phyloP scores from a whole-genome alignment of 108 stramenopile genomes.

The Thalassiosira profunda region DNA sequence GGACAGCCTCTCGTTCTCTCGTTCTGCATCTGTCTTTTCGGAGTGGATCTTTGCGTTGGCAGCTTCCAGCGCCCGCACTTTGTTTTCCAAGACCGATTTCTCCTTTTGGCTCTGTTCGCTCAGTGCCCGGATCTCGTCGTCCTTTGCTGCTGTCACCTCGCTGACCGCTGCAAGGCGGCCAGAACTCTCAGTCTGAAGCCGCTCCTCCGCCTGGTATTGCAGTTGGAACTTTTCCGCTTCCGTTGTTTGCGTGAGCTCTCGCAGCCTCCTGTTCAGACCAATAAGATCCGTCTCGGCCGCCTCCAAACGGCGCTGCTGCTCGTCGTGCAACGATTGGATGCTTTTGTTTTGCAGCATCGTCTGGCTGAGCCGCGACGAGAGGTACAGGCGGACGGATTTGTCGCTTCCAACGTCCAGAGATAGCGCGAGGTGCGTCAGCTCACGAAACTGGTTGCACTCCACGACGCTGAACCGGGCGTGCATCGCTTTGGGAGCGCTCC shows the following conservation, averaged over 20 bases:
- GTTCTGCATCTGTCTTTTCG: slow-evolving; percentile 23
- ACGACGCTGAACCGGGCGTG: slow-evolving; percentile 55
- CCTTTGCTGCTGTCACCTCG: slow-evolving; percentile 33
- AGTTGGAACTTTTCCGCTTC: slow-evolving; percentile 43
- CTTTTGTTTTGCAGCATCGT: slow-evolving; percentile 29
- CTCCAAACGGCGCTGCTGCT: slow-evolving; percentile 30
- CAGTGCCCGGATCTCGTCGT: slow-evolving; percentile 37
- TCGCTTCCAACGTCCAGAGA: slow-evolving; percentile 48
- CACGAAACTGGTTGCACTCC: slow-evolving; percentile 57
- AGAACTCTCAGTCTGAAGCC: slow-evolving; percentile 23
- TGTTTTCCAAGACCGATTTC: slow-evolving; percentile 22
- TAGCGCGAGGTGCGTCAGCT: slow-evolving; percentile 52
- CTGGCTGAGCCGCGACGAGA: slow-evolving; percentile 46
- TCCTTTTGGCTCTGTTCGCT: slow-evolving; percentile 26
- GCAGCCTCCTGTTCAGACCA: slow-evolving; percentile 21
- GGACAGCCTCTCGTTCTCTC: slow-evolving; percentile 32
- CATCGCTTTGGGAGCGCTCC: slow-evolving; percentile 5
- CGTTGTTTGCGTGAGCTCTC: slow-evolving; percentile 27
- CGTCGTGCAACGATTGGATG: slow-evolving; percentile 6
- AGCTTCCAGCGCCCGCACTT: slow-evolving; percentile 35
- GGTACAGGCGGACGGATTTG: slow-evolving; percentile 46
- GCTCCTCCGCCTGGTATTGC: slow-evolving; percentile 34
- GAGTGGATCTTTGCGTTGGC: slow-evolving; percentile 31
- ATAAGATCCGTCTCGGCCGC: slow-evolving; percentile 32
- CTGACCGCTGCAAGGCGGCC: slow-evolving; percentile 32